Evolutionary conservation across 305 asterid genomes (phyloP), one percentile per base, ranked within the genome.

Genomic region (Petunia hybrid): DNA sequence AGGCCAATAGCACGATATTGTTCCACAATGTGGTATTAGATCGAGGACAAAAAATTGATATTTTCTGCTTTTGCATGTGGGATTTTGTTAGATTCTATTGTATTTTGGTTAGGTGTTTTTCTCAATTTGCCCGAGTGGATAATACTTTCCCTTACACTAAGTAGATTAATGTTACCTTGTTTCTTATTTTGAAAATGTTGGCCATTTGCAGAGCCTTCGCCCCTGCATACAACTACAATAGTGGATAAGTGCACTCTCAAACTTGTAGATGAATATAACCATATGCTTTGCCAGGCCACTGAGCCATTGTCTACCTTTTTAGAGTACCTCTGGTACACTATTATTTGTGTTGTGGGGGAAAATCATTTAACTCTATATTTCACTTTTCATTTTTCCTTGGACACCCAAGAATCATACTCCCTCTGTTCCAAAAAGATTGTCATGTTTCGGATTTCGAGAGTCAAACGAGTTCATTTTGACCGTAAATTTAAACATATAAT

Each of bases 221-320:
- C 99, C 6, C 74, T 95, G 88, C 94, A 95, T 86, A 95, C 99
- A 6, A 94, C 97, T 38, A 95, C 99, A 42, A 92, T 93, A 65
- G 99, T 95, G 93, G 99, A 95, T 93, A 95, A 95, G 84, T 95
- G 98, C 89, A 95, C 98, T 82, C 95, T 93, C 77, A 95, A 95
- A 84, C 90, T 95, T 85, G 98, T 93, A 41, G 99, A 93, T 79
- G 99, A 95, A 88, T 95, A 93, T 70, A 95, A 93, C 85, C 97
- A 95, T 86, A 92, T 95, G 99, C 83, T 92, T 70, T 79, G 94
- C 86, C 99, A 95, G 86, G 99, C 99, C 83, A 93, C 99, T 0
- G 99, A 95, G 85, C 98, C 99, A 68, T 80, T 95, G 81, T 92
- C 99, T 36, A 91, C 98, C 85, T 95, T 95, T 80, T 78, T 95